Conservation (phyloP, 176 grass and related monocot genomes). For the Microstegium vimineum region DNA sequence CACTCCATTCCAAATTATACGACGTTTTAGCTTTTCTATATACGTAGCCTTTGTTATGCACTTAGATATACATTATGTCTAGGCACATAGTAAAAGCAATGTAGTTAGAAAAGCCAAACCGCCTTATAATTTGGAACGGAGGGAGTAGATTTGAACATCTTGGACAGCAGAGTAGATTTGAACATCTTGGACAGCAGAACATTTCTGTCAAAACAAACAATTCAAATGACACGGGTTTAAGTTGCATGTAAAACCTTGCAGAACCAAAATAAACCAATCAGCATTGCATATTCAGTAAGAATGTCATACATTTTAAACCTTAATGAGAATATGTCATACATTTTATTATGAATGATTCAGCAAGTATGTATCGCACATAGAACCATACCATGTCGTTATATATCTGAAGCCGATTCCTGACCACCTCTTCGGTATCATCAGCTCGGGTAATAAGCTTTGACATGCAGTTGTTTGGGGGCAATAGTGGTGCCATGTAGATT, state of each 20-base stretch:
- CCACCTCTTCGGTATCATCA: slow-evolving; percentile 86
- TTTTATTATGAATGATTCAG: not conserved
- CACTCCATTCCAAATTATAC: not conserved
- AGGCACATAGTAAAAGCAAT: not conserved
- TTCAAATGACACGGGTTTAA: not conserved
- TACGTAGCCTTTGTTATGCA: no score
- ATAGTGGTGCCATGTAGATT: slow-evolving; percentile 80
- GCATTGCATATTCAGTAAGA: not conserved
- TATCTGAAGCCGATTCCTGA: slow-evolving; percentile 68
- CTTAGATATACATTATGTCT: not conserved
- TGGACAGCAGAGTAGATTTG: not conserved
- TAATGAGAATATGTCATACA: not conserved
- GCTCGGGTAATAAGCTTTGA: slow-evolving; percentile 74
- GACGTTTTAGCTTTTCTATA: no score
- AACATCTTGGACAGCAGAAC: not conserved
- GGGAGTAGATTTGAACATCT: not conserved
- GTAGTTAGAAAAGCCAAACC: no score
- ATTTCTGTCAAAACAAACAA: not conserved
- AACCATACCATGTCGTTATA: slow-evolving; percentile 78
- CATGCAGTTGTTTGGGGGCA: slow-evolving; percentile 79
- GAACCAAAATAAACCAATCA: not conserved
- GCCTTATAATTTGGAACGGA: not conserved
- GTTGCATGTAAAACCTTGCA: not conserved
- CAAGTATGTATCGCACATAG: not conserved
- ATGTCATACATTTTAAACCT: no score